phyloP scores from a whole-genome alignment of 1,284 basidiomycete genomes.

The Thecaphora frezii region DNA sequence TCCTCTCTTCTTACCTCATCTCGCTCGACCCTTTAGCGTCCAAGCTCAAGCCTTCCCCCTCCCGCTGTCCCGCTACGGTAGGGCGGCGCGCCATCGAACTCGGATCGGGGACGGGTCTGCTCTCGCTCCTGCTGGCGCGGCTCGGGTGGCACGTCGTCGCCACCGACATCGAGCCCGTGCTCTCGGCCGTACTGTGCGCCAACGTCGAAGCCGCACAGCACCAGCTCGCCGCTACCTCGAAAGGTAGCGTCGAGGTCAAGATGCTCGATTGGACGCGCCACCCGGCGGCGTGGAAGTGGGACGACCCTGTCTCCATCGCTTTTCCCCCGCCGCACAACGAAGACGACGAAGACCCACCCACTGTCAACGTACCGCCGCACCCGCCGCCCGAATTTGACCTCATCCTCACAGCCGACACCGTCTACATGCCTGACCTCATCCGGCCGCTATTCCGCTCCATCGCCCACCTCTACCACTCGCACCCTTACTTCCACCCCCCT shows the following conservation, averaged over 20 bases:
- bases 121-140: conserved; percentile 67
- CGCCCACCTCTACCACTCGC: conserved; percentile 62
- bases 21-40: conserved; percentile 4
- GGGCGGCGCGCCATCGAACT: conserved; percentile 20
- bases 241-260: conserved; percentile 63
- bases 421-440: conserved; percentile 71
- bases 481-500: not conserved
- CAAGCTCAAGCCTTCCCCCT: no score
- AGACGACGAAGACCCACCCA: conserved; percentile 40
- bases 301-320: conserved; percentile 10
- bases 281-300: conserved; percentile 12
- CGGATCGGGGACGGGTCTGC: conserved; percentile 39
- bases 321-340: not conserved
- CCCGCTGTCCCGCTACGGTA: not conserved
- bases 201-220: conserved; percentile 68
- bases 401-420: conserved; percentile 80
- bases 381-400: conserved; percentile 65
- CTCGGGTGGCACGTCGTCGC: conserved; percentile 76
- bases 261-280: conserved; percentile 65
- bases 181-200: conserved; percentile 68
- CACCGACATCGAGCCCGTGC: conserved; percentile 75
- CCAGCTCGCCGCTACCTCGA: conserved; percentile 6
- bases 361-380: not conserved
- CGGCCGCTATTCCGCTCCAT: conserved; percentile 73
- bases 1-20: conserved; percentile 27